These are phyloP conservation scores for Serendipita sp. DNA, from an alignment of 768 basidiomycete species.

Conservation along the genomic window DNA sequence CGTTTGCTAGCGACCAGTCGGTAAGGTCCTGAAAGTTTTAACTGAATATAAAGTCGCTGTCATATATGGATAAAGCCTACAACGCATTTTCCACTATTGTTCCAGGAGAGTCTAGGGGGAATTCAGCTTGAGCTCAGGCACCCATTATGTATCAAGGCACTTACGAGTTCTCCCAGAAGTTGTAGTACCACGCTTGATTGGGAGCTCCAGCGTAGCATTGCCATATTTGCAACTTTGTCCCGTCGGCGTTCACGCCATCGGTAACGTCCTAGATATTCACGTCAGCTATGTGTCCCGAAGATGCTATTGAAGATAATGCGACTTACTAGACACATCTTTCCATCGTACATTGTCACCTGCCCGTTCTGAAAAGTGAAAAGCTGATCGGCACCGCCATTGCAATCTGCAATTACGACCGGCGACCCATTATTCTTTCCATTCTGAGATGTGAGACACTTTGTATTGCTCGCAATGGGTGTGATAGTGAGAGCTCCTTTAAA, in stretches of 20 bases:
- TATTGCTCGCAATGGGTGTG: constrained; percentile 15
- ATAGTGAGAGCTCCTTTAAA: background rate
- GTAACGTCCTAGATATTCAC: constrained; percentile 22
- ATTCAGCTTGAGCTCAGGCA: background rate
- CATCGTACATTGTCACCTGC: constrained; percentile 27
- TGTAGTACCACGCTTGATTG: background rate
- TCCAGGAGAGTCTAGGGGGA: background rate
- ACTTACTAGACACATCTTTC: constrained; percentile 38
- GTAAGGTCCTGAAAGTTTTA: constrained; percentile 24
- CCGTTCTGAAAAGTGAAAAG: constrained; percentile 34
- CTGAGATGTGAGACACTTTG: constrained; percentile 27
- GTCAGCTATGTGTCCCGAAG: background rate
- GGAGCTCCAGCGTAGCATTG: background rate
- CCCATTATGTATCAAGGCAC: background rate
- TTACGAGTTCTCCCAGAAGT: background rate
- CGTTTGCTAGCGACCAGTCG: constrained; percentile 26
- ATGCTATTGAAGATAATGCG: constrained; percentile 10
- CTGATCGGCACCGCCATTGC: constrained; percentile 30
- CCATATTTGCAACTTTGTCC: constrained; percentile 37
- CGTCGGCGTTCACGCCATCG: constrained; percentile 27
- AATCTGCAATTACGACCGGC: constrained; percentile 31
- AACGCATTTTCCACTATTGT: background rate
- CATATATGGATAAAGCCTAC: background rate
- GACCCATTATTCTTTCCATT: constrained; percentile 30
- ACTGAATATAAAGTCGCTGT: background rate